Conservation (phyloP, 2,329 filamentous ascomycete species). For the Lizonia empirigonia region DNA sequence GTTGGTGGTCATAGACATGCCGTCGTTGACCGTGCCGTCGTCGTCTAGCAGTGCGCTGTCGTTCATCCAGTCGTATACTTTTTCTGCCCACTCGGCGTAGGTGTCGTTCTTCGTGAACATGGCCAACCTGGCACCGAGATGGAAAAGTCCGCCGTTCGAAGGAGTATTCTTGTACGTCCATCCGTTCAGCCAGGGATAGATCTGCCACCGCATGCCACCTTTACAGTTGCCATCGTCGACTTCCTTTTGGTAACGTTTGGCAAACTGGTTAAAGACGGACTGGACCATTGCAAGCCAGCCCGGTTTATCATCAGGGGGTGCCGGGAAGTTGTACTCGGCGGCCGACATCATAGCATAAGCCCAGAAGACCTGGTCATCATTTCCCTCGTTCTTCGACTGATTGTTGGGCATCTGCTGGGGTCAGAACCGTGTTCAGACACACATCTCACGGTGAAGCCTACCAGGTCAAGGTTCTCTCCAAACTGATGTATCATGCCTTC, state of each 20-base stretch:
- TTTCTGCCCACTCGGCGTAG: slow-evolving; percentile 45
- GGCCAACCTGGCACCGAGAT: slow-evolving; percentile 46
- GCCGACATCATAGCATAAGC: slow-evolving; percentile 62
- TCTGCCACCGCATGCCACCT: slow-evolving; percentile 48
- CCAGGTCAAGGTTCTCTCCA: slow-evolving; percentile 37
- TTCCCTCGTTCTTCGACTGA: slow-evolving; percentile 53
- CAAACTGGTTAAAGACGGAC: slow-evolving; percentile 48
- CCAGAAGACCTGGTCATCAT: slow-evolving; percentile 66
- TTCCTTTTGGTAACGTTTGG: slow-evolving; percentile 40
- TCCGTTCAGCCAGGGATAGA: slow-evolving; percentile 43
- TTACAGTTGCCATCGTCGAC: slow-evolving; percentile 32
- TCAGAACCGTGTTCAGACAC: neutral
- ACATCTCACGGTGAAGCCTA: slow-evolving; percentile 7
- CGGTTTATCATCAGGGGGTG: slow-evolving; percentile 48
- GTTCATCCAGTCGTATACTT: slow-evolving; percentile 45
- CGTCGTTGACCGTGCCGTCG: slow-evolving; percentile 40
- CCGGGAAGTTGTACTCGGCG: slow-evolving; percentile 57
- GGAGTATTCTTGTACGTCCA: slow-evolving; percentile 49
- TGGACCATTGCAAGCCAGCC: slow-evolving; percentile 53
- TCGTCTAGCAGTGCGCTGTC: slow-evolving; percentile 32
- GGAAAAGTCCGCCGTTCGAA: slow-evolving; percentile 48
- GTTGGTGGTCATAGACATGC: slow-evolving; percentile 24
- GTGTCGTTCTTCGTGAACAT: slow-evolving; percentile 47
- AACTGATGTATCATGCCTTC: slow-evolving; percentile 51
- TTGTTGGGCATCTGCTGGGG: slow-evolving; percentile 39